phyloP scores from a whole-genome alignment of 2,329 filamentous ascomycete genomes.

The Aspergillus floridensis region DNA sequence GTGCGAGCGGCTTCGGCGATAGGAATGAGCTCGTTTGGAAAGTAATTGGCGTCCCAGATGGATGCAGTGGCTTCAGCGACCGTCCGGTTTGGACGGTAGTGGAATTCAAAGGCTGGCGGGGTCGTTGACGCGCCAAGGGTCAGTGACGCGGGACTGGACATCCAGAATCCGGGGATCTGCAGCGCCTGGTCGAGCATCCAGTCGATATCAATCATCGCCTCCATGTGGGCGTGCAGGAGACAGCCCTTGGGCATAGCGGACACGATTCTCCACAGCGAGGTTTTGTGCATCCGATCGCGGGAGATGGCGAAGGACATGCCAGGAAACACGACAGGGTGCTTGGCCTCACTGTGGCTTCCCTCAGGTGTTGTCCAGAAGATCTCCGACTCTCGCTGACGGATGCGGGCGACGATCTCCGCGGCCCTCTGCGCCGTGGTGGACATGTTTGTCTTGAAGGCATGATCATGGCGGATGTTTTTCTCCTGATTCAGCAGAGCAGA shows the following conservation, averaged over 20 bases:
- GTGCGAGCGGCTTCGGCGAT: neutral
- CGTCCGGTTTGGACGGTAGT: constrained; percentile 4
- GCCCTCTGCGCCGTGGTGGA: constrained; percentile 6
- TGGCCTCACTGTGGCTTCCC: neutral
- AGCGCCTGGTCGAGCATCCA: constrained; percentile 14
- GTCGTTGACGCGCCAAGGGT: neutral
- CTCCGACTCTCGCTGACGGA: constrained; percentile 6
- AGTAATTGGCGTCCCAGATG: constrained; percentile 9
- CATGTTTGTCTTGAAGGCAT: constrained; percentile 13
- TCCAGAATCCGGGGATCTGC: constrained; percentile 9
- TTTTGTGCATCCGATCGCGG: constrained; percentile 7
- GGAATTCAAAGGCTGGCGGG: constrained; percentile 5
- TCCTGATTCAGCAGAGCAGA: constrained; percentile 8
- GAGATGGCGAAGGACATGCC: constrained; percentile 14
- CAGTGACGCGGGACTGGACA: constrained; percentile 6
- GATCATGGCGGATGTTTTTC: constrained; percentile 9
- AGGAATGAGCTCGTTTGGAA: constrained; percentile 1
- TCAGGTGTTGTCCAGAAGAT: constrained; percentile 3
- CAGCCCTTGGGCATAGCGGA: constrained; percentile 12
- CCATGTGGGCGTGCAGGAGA: constrained; percentile 16
- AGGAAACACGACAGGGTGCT: constrained; percentile 9
- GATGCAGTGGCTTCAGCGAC: neutral
- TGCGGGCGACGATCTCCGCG: constrained; percentile 6
- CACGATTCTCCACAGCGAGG: constrained; percentile 10
- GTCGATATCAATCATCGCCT: constrained; percentile 15